Evolutionary conservation across 2,329 filamentous ascomycete species (phyloP).

Genomic region (Cryphonectria nitschkei): DNA sequence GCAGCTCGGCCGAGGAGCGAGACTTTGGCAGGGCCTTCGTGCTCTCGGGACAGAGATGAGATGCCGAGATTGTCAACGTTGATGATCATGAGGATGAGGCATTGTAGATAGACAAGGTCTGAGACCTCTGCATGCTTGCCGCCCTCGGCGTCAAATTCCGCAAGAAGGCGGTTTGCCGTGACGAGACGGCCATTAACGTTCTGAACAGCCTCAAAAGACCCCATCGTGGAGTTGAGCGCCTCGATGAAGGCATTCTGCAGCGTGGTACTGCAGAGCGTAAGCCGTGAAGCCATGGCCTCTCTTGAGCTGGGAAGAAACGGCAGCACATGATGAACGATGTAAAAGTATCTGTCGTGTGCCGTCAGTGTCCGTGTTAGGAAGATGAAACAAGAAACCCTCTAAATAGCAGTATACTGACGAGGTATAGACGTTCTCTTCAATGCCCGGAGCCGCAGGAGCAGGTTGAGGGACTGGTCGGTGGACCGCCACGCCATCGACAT

Average conservation of each 20-base stretch:
- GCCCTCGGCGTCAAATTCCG: slow-evolving; percentile 54
- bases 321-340: slow-evolving; percentile 67
- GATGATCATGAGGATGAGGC: slow-evolving; percentile 67
- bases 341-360: slow-evolving; percentile 57
- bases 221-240: slow-evolving; percentile 63
- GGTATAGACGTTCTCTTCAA: slow-evolving; percentile 51
- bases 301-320: slow-evolving; percentile 66
- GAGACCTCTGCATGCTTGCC: slow-evolving; percentile 43
- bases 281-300: slow-evolving; percentile 56
- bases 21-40: slow-evolving; percentile 52
- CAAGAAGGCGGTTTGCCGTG: slow-evolving; percentile 51
- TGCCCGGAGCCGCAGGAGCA: slow-evolving; percentile 36
- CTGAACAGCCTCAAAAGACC: slow-evolving; percentile 48
- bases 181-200: slow-evolving; percentile 45
- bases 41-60: slow-evolving; percentile 44
- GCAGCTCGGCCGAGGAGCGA: slow-evolving; percentile 68
- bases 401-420: slow-evolving; percentile 41
- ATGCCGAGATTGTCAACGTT: slow-evolving; percentile 63
- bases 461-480: slow-evolving; percentile 11
- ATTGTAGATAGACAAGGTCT: slow-evolving; percentile 66
- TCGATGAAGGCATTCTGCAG: slow-evolving; percentile 68
- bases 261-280: slow-evolving; percentile 58
- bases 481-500: slow-evolving; percentile 17
- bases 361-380: not conserved
- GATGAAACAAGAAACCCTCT: too few species aligned